phyloP scores from a whole-genome alignment of 345 rosid genomes.

The Raphanus raphanistrum region DNA sequence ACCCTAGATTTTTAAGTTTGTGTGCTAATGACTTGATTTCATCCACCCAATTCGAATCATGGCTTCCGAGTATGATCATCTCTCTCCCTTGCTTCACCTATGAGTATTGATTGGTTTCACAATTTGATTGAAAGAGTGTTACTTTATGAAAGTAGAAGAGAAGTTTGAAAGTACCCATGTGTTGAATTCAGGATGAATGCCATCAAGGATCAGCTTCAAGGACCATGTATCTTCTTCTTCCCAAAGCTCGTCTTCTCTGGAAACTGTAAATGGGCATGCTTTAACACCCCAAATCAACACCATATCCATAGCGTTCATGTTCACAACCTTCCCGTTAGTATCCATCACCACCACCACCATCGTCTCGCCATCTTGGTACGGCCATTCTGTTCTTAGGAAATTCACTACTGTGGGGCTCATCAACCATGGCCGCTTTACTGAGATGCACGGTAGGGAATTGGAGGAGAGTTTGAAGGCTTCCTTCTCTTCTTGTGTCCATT shows the following conservation, averaged over 20 bases:
- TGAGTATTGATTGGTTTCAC: conserved; percentile 25
- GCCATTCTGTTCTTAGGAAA: conserved; percentile 60
- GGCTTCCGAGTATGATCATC: conserved; percentile 65
- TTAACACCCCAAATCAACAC: conserved; percentile 67
- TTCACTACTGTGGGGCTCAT: conserved; percentile 49
- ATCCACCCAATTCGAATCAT: conserved; percentile 50
- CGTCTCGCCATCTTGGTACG: conserved; percentile 41
- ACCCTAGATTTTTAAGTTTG: conserved; percentile 41
- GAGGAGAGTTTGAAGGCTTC: conserved; percentile 47
- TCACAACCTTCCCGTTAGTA: conserved; percentile 50
- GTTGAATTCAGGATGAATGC: conserved; percentile 52
- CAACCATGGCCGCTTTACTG: conserved; percentile 53
- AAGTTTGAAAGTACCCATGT: conserved; percentile 50
- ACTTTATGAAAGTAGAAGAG: background rate
- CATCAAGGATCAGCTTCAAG: conserved; percentile 50
- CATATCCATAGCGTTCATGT: conserved; percentile 72
- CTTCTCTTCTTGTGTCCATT: conserved; percentile 57
- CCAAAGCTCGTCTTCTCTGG: conserved; percentile 72
- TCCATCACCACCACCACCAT: conserved; percentile 72
- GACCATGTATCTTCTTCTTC: conserved; percentile 56
- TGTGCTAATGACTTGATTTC: conserved; percentile 45
- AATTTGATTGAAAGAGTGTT: background rate
- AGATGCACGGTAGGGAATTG: conserved; percentile 62
- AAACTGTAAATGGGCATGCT: conserved; percentile 71
- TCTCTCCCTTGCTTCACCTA: conserved; percentile 63